phyloP scores from a whole-genome alignment of 2,329 filamentous ascomycete species.

The Teratosphaeria zuluensis region DNA sequence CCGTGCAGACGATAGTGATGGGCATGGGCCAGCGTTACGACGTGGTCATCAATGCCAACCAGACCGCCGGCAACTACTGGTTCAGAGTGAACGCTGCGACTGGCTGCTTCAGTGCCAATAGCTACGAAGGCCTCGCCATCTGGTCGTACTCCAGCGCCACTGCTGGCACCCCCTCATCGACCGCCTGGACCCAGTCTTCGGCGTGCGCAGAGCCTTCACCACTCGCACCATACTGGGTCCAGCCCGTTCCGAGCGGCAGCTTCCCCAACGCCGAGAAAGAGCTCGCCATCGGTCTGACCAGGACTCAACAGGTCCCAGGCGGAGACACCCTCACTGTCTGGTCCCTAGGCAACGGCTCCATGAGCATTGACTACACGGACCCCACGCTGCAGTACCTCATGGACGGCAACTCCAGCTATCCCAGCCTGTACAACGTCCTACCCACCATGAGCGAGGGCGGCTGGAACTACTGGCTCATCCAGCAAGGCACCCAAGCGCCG shows the following conservation, averaged over 20 bases:
- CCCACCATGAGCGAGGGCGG: constrained; percentile 27
- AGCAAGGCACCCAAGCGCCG: constrained; percentile 28
- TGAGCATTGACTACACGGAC: constrained; percentile 34
- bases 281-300: constrained; percentile 25
- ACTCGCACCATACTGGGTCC: constrained; percentile 24
- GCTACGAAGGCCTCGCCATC: constrained; percentile 25
- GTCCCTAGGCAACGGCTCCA: constrained; percentile 31
- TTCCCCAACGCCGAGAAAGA: neutral
- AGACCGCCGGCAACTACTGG: constrained; percentile 36
- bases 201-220: constrained; percentile 22
- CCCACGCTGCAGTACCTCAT: constrained; percentile 38
- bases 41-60: constrained; percentile 37
- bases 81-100: constrained; percentile 32
- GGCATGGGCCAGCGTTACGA: constrained; percentile 39
- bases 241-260: constrained; percentile 24
- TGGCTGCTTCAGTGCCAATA: constrained; percentile 27
- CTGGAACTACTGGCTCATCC: constrained; percentile 30
- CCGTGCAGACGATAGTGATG: constrained; percentile 28
- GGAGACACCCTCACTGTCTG: constrained; percentile 31
- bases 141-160: constrained; percentile 25
- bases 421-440: constrained; percentile 30
- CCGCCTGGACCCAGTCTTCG: constrained; percentile 15
- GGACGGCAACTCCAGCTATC: constrained; percentile 32
- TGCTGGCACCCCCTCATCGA: constrained; percentile 14
- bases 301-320: constrained; percentile 25